These are phyloP conservation scores for Plectranthus barbatus DNA, from an alignment of 257 asterid species.

Conservation along the genomic window DNA sequence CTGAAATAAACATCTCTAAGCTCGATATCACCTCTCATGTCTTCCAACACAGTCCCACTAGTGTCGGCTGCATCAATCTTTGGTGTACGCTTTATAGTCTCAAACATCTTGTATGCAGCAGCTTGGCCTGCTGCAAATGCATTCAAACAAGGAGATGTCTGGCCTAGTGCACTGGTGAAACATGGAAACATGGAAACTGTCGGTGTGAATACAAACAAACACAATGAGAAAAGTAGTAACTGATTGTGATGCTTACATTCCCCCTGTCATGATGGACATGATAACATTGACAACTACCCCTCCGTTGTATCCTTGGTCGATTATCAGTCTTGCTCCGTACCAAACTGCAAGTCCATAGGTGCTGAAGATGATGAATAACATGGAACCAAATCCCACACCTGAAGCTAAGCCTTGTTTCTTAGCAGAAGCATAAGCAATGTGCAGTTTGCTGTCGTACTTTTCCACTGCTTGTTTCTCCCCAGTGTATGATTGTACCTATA, in stretches of 20 bases:
- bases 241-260: slow-evolving; percentile 62
- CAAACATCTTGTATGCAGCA: slow-evolving; percentile 66
- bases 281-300: slow-evolving; percentile 56
- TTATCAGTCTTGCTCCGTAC: slow-evolving; percentile 57
- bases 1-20: slow-evolving; percentile 48
- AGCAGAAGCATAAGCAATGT: slow-evolving; percentile 41
- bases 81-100: slow-evolving; percentile 53
- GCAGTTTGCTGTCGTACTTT: slow-evolving; percentile 39
- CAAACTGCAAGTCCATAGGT: slow-evolving; percentile 62
- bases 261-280: slow-evolving; percentile 55
- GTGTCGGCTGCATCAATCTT: slow-evolving; percentile 35
- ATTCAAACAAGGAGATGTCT: slow-evolving; percentile 45
- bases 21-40: slow-evolving; percentile 42
- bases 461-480: slow-evolving; percentile 51
- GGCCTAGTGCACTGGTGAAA: slow-evolving; percentile 55
- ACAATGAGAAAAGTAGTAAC: too few species aligned
- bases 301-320: slow-evolving; percentile 36
- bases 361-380: slow-evolving; percentile 34
- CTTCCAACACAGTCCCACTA: slow-evolving; percentile 33
- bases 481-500: slow-evolving; percentile 59
- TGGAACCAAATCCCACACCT: slow-evolving; percentile 49
- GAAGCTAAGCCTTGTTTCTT: slow-evolving; percentile 60
- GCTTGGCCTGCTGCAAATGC: slow-evolving; percentile 69
- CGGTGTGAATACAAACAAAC: background rate
- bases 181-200: background rate